These are phyloP conservation scores for Ceratocystis variospora DNA, from an alignment of 2,329 filamentous ascomycete genomes.

Conservation along the genomic window DNA sequence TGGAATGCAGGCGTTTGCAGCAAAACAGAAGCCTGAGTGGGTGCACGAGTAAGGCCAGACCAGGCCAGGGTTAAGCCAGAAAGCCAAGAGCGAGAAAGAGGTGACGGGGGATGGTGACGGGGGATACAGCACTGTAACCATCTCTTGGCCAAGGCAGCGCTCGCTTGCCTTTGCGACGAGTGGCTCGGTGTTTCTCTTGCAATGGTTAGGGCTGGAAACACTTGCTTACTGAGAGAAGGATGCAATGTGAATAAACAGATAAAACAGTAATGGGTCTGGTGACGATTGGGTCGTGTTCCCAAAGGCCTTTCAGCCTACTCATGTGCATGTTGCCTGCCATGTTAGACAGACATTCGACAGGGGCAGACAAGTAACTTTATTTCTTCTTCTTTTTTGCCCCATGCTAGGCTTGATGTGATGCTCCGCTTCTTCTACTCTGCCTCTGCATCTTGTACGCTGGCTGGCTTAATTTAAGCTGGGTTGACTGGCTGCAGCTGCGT, in stretches of 20 bases:
- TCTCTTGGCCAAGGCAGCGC: not conserved
- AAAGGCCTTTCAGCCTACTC: not conserved
- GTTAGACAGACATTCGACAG: not conserved
- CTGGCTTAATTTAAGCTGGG: not conserved
- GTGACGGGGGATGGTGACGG: not conserved
- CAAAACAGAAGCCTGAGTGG: constrained; percentile 92
- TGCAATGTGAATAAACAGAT: not conserved
- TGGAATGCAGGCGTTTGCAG: constrained; percentile 87
- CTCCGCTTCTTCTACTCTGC: not conserved
- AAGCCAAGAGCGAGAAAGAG: not conserved
- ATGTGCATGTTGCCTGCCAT: not conserved
- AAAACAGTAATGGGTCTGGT: not conserved
- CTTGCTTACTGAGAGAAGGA: not conserved
- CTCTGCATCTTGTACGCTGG: not conserved
- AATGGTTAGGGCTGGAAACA: not conserved
- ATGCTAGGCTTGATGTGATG: not conserved
- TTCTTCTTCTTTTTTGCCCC: not conserved
- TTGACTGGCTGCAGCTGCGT: not conserved
- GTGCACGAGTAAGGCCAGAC: constrained; percentile 34
- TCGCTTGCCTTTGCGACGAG: not conserved
- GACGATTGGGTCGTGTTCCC: not conserved
- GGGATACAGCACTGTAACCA: not conserved
- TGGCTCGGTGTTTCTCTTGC: not conserved
- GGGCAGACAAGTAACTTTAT: not conserved
- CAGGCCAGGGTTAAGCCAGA: not conserved